Base-by-base conservation (phyloP, 441 rosid genomes). In the Gossypium davidsonii region DNA sequence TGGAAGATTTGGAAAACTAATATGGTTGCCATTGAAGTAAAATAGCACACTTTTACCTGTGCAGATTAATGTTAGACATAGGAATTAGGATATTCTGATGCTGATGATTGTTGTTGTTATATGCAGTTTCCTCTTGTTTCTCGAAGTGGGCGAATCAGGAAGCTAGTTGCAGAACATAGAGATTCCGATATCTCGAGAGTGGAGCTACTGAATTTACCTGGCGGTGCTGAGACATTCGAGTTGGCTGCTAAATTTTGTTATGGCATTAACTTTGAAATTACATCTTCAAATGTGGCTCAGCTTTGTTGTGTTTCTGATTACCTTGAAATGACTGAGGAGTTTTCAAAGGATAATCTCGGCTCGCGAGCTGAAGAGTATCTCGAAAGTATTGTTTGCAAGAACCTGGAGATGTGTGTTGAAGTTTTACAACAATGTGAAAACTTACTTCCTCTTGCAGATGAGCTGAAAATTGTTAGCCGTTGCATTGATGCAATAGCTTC, bases 71-170 rank as follows among this genome's bases (percentile, higher is more conserved):
- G 5, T 9, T 18, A 9, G 15, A 6, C 31, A 4, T 25, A 37
- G 42, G 42, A 34, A 37, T 55, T 55, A n/a, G 15, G 25, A 44
- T 42, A 2, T 21, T 15, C 53, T 23, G 15, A 14, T n/a, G 2
- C 77, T 73, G 6, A 62, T 59, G 11, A 58, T 31, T 14, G 37
- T 73, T 49, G 53, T 71, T 72, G 72, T 74, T 67, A 72, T 71
- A 68, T 81, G 82, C 94, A 94, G 98, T 94, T 94, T 76, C 99
- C 99, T 67, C 84, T 94, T n/a, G 99, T 94, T 25, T 94, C 99
- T 58, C 83, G 96, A 51, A 91, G 99, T 73, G 98, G 98, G 62
- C 78, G 93, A 75, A 87, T 94, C 80, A 73, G 99, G 34, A 91
- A 86, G 81, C 59, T 94, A 74, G 92, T 94, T 51, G 89, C 96